Evolutionary conservation across 2,329 filamentous ascomycete genomes (phyloP).

Genomic region (Exophiala sideris): DNA sequence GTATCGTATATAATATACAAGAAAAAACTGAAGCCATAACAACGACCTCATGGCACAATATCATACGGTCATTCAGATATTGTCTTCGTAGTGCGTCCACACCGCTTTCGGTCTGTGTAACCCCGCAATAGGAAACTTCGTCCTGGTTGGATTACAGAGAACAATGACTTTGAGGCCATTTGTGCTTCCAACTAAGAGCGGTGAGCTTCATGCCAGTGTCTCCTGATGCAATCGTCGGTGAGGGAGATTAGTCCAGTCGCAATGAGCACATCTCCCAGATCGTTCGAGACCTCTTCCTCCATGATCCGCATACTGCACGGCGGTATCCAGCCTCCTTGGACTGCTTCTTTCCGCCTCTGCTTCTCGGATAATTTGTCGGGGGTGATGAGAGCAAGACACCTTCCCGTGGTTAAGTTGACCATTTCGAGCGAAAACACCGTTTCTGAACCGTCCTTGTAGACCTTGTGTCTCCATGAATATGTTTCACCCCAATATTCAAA

Average conservation of each 20-base stretch:
- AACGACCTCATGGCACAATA: not conserved
- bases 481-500: slow-evolving; percentile 90
- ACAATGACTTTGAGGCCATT: slow-evolving; percentile 9
- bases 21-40: not conserved
- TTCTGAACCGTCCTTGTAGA: slow-evolving; percentile 62
- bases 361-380: slow-evolving; percentile 70
- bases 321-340: slow-evolving; percentile 82
- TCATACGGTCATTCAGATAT: slow-evolving; percentile 3
- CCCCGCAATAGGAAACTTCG: slow-evolving; percentile 11
- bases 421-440: slow-evolving; percentile 75
- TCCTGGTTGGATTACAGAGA: slow-evolving; percentile 3
- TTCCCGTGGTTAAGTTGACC: slow-evolving; percentile 61
- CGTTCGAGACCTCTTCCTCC: slow-evolving; percentile 62
- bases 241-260: slow-evolving; percentile 85
- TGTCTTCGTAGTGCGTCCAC: slow-evolving; percentile 9
- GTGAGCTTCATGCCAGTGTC: slow-evolving; percentile 59
- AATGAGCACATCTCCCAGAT: slow-evolving; percentile 67
- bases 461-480: slow-evolving; percentile 78
- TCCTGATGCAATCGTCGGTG: slow-evolving; percentile 86
- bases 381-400: slow-evolving; percentile 76
- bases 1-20: slow-evolving; percentile 2
- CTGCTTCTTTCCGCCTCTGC: slow-evolving; percentile 68
- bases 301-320: slow-evolving; percentile 89
- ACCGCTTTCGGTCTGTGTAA: slow-evolving; percentile 19
- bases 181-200: slow-evolving; percentile 12